These are phyloP conservation scores for Cocos nucifera DNA, from an alignment of 176 grass and related monocot species.

Conservation along the genomic window DNA sequence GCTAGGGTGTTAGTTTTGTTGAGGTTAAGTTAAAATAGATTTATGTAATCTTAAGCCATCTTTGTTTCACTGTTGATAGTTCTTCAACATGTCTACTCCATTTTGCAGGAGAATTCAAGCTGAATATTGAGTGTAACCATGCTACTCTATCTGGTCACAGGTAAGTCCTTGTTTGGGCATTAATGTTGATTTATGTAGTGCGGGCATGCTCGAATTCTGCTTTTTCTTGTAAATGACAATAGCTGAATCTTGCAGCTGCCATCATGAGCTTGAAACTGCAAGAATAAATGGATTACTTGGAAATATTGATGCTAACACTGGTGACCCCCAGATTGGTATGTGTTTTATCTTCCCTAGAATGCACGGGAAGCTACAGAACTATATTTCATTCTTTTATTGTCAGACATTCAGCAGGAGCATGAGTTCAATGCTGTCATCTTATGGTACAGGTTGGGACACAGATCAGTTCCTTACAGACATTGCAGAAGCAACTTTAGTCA, in stretches of 20 bases:
- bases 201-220: neutral
- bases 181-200: neutral
- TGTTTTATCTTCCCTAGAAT: slow-evolving; percentile 1
- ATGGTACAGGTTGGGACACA: slow-evolving; percentile 76
- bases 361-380: no score
- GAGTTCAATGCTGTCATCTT: slow-evolving; percentile 3
- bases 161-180: slow-evolving; percentile 20
- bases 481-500: slow-evolving; percentile 80
- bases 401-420: no score
- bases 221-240: neutral
- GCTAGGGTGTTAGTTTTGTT: no score
- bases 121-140: slow-evolving; percentile 98
- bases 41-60: neutral
- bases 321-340: slow-evolving; percentile 85
- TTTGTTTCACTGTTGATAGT: neutral
- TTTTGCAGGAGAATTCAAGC: slow-evolving; percentile 78
- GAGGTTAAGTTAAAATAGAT: no score
- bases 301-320: slow-evolving; percentile 92
- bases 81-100: neutral
- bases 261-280: slow-evolving; percentile 95
- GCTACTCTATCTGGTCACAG: slow-evolving; percentile 91
- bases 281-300: slow-evolving; percentile 80
- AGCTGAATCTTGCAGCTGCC: slow-evolving; percentile 51
- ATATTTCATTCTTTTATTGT: no score
- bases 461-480: slow-evolving; percentile 97